Base-by-base conservation (phyloP, 805 yeast species). In the Yamadazyma kitorensis region DNA sequence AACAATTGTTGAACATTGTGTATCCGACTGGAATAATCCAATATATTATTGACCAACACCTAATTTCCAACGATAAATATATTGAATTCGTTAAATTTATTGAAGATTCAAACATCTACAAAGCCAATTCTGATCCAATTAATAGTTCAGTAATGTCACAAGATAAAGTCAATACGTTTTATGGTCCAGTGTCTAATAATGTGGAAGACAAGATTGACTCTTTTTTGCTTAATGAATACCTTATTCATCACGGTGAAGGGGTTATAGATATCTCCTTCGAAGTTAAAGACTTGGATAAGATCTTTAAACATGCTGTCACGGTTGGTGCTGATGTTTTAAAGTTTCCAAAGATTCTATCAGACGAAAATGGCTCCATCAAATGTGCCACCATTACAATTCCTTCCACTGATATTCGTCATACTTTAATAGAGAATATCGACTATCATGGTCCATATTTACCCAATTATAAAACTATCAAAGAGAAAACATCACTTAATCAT, bases 231-330 rank as follows among this genome's bases (percentile, higher is more conserved):
- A 31, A 26, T n/a, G 35, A 36, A 7, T 31, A 36, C 18, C 13
- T 64, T 51, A 40, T 43, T 9, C 38, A 47, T 4, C 95, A 86
- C 54, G 91, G 94, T 1, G 89, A 84, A 51, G 84, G 86, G 4
- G 86, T 86, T n/a, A 76, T 76, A 53, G 93, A 86, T 49, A 76
- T 86, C 8, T 74, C 86, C 0, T 81, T 86, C 46, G 51, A 51
- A n/a, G 91, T 84, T 0, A 61, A 57, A 4, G 63, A 80, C 45
- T 76, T 76, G 9, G 68, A 61, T 4, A 43, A 43, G 1, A 64
- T 72, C 2, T 80, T 54, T 41, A 41, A 53, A 1, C 57, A 57
- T 24, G 85, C 91, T 0, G 44, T 75, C 3, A 29, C 43, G 2
- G 61, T 61, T 12, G 89, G 89, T 1, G 89, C 82, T 1, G 49